Evolutionary conservation across 2,329 filamentous ascomycete species (phyloP), one percentile per base, ranked within the genome.

Genomic region (Colletotrichum tropicale): DNA sequence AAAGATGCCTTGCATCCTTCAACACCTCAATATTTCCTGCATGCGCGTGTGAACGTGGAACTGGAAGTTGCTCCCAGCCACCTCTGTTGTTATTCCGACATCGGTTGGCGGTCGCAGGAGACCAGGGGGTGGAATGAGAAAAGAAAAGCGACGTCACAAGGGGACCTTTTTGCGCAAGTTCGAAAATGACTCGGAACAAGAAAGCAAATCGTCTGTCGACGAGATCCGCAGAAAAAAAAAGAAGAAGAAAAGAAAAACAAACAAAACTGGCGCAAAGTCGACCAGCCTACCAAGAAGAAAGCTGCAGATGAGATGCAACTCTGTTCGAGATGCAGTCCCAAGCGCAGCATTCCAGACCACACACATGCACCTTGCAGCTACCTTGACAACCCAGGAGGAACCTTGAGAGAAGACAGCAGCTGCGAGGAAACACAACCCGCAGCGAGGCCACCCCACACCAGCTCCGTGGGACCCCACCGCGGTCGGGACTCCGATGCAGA

Each of bases 401-500:
- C 55, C 55, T 28, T 58, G 55, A 58, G 55, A 28, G 26, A 58
- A 58, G 21, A 58, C 55, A 52, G n/a, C 4, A 24, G 26, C 26
- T 24, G 21, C 60, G 30, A 58, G 55, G 55, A 58, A 58, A 58
- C 24, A 58, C 21, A 58, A 52, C 43, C 43, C 55, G 16, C 26
- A 28, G 21, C 60, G 30, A 64, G 30, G n/a, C n/a, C n/a, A 32
- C 62, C 38, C 21, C 70, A 38, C 61, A 38, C 34, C 56, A 36
- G 61, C 36, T 66, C 62, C 65, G 70, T 55, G 43, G n/a, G 43
- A 38, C 48, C 55, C 74, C 74, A 65, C 70, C 13, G 26, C 64
- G 64, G 58, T 68, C 56, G 56, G 30, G 43, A 21, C 65, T 74
- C 65, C 43, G 70, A 76, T 75, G 62, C 62, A 67, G 21, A 55